phyloP scores from a whole-genome alignment of 768 basidiomycete species.

The Leccinum subgranulosum region DNA sequence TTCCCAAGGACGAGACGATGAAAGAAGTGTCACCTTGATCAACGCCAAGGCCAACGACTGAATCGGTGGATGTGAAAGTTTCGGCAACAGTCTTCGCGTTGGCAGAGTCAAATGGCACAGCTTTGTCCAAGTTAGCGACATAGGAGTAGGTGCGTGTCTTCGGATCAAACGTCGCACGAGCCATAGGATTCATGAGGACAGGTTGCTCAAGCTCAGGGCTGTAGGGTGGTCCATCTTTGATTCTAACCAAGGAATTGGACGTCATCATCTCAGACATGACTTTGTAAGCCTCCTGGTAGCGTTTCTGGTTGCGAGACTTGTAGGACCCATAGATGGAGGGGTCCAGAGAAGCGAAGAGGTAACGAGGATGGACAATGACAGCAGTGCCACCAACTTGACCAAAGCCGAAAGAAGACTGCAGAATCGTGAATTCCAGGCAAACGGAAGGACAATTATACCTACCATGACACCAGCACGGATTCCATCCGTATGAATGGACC shows the following conservation, averaged over 20 bases:
- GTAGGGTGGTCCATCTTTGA: constrained; percentile 94
- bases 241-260: constrained; percentile 86
- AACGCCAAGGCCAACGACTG: constrained; percentile 77
- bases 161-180: constrained; percentile 73
- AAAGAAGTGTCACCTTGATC: constrained; percentile 66
- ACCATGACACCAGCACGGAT: constrained; percentile 87
- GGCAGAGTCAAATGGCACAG: constrained; percentile 51
- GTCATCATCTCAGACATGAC: constrained; percentile 97
- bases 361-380: constrained; percentile 86
- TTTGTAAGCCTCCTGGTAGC: constrained; percentile 74
- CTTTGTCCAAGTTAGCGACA: constrained; percentile 56
- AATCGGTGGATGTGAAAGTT: constrained; percentile 31
- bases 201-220: constrained; percentile 77
- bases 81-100: constrained; percentile 68
- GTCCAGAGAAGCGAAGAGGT: constrained; percentile 81
- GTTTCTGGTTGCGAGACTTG: constrained; percentile 60
- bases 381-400: constrained; percentile 97
- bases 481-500: constrained; percentile 91
- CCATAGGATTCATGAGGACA: constrained; percentile 90
- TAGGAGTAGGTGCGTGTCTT: constrained; percentile 89
- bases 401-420: constrained; percentile 91
- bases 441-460: constrained; percentile 21
- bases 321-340: constrained; percentile 79
- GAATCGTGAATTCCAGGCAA: background rate
- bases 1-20: background rate